phyloP scores from a whole-genome alignment of 2,329 filamentous ascomycete species.

The Penicillium sp. region DNA sequence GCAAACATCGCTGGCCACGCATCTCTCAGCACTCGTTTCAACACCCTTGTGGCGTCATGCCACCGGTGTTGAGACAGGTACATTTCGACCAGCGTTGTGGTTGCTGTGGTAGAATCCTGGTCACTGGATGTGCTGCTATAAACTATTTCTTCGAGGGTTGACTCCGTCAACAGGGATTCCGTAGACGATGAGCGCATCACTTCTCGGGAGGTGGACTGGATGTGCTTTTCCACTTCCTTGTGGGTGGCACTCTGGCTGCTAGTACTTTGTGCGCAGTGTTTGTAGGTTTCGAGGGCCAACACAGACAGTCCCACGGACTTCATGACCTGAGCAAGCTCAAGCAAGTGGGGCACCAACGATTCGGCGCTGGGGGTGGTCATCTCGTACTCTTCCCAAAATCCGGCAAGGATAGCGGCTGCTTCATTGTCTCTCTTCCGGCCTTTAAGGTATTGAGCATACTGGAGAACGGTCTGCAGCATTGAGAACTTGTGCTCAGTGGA shows the following conservation, averaged over 20 bases:
- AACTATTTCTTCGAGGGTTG: constrained; percentile 44
- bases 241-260: constrained; percentile 33
- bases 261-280: constrained; percentile 40
- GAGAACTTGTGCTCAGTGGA: constrained; percentile 43
- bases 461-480: constrained; percentile 41
- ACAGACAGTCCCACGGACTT: constrained; percentile 45
- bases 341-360: neutral
- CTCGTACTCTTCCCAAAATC: constrained; percentile 51
- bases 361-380: constrained; percentile 35
- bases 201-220: constrained; percentile 42
- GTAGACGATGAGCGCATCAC: constrained; percentile 39
- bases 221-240: constrained; percentile 44
- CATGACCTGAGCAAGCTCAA: constrained; percentile 46
- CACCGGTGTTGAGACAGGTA: constrained; percentile 49
- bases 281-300: constrained; percentile 49
- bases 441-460: constrained; percentile 48
- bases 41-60: constrained; percentile 46
- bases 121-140: constrained; percentile 42
- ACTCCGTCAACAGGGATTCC: constrained; percentile 39
- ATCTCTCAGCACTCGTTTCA: constrained; percentile 44
- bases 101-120: constrained; percentile 40
- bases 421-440: constrained; percentile 45
- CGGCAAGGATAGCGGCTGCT: constrained; percentile 45
- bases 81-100: constrained; percentile 38
- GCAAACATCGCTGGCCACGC: constrained; percentile 49